Conservation (phyloP, 345 rosid genomes). For the Gossypium thurberi region DNA sequence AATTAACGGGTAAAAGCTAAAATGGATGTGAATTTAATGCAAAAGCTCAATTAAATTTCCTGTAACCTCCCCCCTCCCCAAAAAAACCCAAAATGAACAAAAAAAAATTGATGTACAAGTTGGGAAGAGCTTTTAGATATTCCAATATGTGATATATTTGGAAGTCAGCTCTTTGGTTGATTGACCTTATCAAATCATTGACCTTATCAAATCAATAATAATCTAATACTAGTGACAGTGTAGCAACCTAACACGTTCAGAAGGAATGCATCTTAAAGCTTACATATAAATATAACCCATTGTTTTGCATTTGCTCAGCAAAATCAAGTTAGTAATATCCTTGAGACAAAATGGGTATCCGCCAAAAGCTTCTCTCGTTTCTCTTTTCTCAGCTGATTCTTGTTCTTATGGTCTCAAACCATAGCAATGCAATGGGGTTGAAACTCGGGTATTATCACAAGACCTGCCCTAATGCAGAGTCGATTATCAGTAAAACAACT, state of each 20-base stretch:
- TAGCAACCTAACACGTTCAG: slow-evolving; percentile 24
- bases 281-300: slow-evolving; percentile 26
- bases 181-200: slow-evolving; percentile 9
- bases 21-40: too few relatives aligned
- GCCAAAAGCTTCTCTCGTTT: slow-evolving; percentile 28
- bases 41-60: too few relatives aligned
- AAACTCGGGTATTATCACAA: slow-evolving; percentile 28
- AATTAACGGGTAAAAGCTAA: too few relatives aligned
- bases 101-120: not conserved
- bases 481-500: slow-evolving; percentile 21
- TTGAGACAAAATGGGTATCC: slow-evolving; percentile 30
- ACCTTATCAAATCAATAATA: slow-evolving; percentile 6
- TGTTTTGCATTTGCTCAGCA: not conserved
- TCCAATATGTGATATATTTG: not conserved
- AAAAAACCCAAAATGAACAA: too few relatives aligned
- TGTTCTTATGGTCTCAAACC: slow-evolving; percentile 16
- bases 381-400: slow-evolving; percentile 26
- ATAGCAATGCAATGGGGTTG: slow-evolving; percentile 17
- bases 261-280: not conserved
- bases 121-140: not conserved
- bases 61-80: too few relatives aligned
- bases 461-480: slow-evolving; percentile 36
- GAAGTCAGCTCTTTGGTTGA: slow-evolving; percentile 14
- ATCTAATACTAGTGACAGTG: slow-evolving; percentile 11
- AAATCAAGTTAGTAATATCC: not conserved